phyloP scores from a whole-genome alignment of 2,329 filamentous ascomycete genomes.

The Cladosporium phlei region DNA sequence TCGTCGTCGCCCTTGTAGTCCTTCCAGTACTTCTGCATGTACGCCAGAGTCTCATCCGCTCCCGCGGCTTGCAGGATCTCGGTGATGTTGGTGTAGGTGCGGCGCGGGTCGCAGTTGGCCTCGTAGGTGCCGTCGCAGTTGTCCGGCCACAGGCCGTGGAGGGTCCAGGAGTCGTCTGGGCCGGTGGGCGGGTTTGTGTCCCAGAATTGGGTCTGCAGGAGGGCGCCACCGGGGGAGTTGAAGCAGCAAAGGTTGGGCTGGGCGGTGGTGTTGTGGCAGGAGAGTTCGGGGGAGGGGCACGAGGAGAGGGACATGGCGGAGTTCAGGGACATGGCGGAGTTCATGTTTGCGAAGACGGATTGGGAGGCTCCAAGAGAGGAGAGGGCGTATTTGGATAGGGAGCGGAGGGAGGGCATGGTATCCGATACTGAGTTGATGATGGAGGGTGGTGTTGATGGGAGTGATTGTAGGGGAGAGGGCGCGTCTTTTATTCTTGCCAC shows the following conservation, averaged over 20 bases:
- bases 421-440: constrained; percentile 19
- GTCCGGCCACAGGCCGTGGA: constrained; percentile 56
- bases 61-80: constrained; percentile 55
- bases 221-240: constrained; percentile 64
- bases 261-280: constrained; percentile 59
- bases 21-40: constrained; percentile 70
- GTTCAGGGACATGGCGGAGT: constrained; percentile 10
- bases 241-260: constrained; percentile 69
- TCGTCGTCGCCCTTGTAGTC: constrained; percentile 61
- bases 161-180: constrained; percentile 66
- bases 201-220: constrained; percentile 76
- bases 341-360: constrained; percentile 21
- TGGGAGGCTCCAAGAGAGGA: constrained; percentile 27
- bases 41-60: constrained; percentile 54
- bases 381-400: constrained; percentile 24
- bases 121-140: constrained; percentile 66
- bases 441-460: too few relatives aligned
- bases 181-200: constrained; percentile 62
- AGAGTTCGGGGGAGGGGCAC: constrained; percentile 46
- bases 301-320: constrained; percentile 17
- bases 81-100: constrained; percentile 62
- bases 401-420: constrained; percentile 29
- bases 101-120: constrained; percentile 57
- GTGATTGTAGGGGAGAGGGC: neutral
- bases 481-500: constrained; percentile 11